Percentiles rank a stretch among this genome's conserved stretches.
These are phyloP conservation scores for Diaporthe batatas DNA, from an alignment of 2,329 filamentous ascomycete species.

Conservation along the genomic window DNA sequence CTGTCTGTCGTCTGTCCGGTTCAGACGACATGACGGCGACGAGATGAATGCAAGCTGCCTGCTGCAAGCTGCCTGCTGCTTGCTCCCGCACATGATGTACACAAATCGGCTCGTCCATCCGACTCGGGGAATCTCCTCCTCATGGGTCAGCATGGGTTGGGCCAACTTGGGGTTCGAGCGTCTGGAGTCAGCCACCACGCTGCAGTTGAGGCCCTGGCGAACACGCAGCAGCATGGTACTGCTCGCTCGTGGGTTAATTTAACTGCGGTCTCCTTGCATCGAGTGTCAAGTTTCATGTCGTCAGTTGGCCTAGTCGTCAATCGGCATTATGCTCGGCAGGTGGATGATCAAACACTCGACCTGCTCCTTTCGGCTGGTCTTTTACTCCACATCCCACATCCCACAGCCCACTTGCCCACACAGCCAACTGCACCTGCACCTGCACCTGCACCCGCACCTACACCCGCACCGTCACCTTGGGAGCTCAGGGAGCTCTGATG, in stretches of 20 bases:
- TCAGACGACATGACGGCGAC: slow-evolving; percentile 23
- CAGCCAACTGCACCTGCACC: slow-evolving; percentile 5
- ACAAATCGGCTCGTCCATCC: slow-evolving; percentile 20
- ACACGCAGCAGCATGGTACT: slow-evolving; percentile 18
- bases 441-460: not conserved
- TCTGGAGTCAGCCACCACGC: slow-evolving; percentile 22
- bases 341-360: slow-evolving; percentile 41
- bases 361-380: slow-evolving; percentile 34
- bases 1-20: not conserved
- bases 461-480: not conserved
- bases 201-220: slow-evolving; percentile 20
- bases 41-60: slow-evolving; percentile 10
- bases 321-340: slow-evolving; percentile 40
- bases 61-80: not conserved
- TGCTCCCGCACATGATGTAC: slow-evolving; percentile 8
- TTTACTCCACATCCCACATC: slow-evolving; percentile 31
- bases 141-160: slow-evolving; percentile 11
- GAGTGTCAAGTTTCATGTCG: slow-evolving; percentile 42
- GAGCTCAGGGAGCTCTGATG: slow-evolving; percentile 26
- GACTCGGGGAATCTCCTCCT: slow-evolving; percentile 16
- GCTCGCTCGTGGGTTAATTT: slow-evolving; percentile 9
- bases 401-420: too few relatives aligned
- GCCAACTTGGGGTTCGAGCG: not conserved
- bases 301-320: slow-evolving; percentile 26
- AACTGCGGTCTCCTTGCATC: slow-evolving; percentile 37